Percentiles rank a stretch among this genome's conserved stretches.
Evolutionary conservation across 2,329 filamentous ascomycete species (phyloP).

Genomic region (Paecilomyces sp.): DNA sequence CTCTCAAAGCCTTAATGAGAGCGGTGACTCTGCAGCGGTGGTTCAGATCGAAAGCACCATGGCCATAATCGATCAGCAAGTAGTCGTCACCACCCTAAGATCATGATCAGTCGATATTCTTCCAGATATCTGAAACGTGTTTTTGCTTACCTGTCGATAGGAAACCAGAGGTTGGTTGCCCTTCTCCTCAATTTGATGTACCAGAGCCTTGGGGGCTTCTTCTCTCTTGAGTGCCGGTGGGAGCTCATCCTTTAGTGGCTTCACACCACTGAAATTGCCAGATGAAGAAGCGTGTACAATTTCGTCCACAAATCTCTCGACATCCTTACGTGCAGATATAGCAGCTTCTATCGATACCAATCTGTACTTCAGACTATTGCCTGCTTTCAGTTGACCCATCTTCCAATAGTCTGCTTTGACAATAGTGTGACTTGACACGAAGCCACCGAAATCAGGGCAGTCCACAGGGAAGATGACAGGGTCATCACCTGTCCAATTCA

Average conservation of each 20-base stretch:
- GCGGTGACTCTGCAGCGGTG: constrained; percentile 50
- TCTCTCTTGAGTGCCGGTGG: constrained; percentile 12
- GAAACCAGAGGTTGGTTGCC: constrained; percentile 31
- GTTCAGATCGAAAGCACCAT: constrained; percentile 51
- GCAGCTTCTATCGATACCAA: constrained; percentile 48
- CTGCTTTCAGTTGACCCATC: constrained; percentile 54
- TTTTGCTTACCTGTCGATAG: constrained; percentile 29
- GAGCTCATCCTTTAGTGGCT: constrained; percentile 21
- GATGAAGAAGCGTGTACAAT: constrained; percentile 35
- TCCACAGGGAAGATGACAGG: constrained; percentile 55
- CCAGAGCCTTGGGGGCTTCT: constrained; percentile 21
- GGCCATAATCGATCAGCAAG: constrained; percentile 52
- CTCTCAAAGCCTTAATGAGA: constrained; percentile 42
- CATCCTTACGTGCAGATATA: constrained; percentile 34
- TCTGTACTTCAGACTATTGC: constrained; percentile 47
- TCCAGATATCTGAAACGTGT: not conserved
- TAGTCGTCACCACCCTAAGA: constrained; percentile 44
- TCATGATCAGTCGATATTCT: constrained; percentile 14
- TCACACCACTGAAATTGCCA: constrained; percentile 22
- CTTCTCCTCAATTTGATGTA: constrained; percentile 27
- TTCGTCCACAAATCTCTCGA: constrained; percentile 39
- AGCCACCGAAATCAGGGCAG: constrained; percentile 55
- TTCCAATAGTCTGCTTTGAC: constrained; percentile 55
- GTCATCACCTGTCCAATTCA: constrained; percentile 58
- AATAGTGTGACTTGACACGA: constrained; percentile 50